Conservation (phyloP, 805 yeast species). For the Ogataea thermomethanolica region DNA sequence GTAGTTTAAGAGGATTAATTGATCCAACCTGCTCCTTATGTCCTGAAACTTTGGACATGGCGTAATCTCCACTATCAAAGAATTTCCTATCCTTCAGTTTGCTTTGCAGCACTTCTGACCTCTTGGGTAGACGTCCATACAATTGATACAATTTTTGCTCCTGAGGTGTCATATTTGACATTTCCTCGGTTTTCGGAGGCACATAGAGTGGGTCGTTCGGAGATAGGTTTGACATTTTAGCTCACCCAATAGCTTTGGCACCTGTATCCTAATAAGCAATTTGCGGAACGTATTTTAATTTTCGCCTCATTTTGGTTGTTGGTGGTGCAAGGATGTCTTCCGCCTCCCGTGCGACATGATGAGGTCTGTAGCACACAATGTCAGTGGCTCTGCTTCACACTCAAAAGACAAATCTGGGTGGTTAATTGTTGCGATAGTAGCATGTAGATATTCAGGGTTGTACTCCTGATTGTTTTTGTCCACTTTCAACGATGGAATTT, state of each 20-base stretch:
- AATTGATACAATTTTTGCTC: slow-evolving; percentile 73
- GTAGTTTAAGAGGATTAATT: slow-evolving; percentile 40
- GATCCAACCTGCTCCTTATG: slow-evolving; percentile 33
- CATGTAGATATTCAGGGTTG: slow-evolving; percentile 9
- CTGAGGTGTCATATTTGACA: slow-evolving; percentile 64
- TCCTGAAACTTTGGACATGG: slow-evolving; percentile 68
- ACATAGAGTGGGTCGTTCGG: slow-evolving; percentile 50
- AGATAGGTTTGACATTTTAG: slow-evolving; percentile 13
- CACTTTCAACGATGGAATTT: slow-evolving; percentile 6
- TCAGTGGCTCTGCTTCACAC: neutral
- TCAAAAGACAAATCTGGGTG: neutral
- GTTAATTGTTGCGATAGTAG: slow-evolving; percentile 14
- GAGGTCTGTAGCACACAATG: slow-evolving; percentile 1
- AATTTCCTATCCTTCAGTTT: slow-evolving; percentile 85
- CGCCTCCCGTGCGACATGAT: neutral
- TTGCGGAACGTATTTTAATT: slow-evolving; percentile 1
- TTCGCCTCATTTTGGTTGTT: neutral
- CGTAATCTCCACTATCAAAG: slow-evolving; percentile 93
- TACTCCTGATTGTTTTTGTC: slow-evolving; percentile 6
- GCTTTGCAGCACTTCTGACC: slow-evolving; percentile 68
- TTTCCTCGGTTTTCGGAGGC: slow-evolving; percentile 40
- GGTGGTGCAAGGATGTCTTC: slow-evolving; percentile 9
- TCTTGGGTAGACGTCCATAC: slow-evolving; percentile 84
- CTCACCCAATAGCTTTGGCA: slow-evolving; percentile 9
- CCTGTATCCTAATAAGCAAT: slow-evolving; percentile 6